A percentile compares a stretch with the other conserved stretches of the same genome.
These are phyloP conservation scores for Mucor saturninus DNA, from an alignment of 371 early-diverging fungal genomes.

Conservation along the genomic window DNA sequence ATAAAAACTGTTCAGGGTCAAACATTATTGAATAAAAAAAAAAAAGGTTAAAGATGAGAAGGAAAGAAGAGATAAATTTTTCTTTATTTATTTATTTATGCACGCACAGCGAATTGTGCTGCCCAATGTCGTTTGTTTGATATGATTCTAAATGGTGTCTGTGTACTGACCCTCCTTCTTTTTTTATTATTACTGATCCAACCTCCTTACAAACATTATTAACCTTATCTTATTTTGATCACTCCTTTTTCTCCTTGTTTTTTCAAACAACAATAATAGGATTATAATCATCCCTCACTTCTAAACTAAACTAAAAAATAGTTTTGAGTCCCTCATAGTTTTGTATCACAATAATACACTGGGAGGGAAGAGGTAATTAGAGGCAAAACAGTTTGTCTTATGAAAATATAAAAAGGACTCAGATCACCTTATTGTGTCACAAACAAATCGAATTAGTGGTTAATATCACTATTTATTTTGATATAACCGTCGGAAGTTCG, in stretches of 20 bases:
- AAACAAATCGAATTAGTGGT: background rate
- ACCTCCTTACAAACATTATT: too few species aligned
- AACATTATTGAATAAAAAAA: constrained; percentile 10
- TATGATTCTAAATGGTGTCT: background rate
- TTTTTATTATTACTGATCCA: too few species aligned
- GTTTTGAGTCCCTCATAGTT: too few species aligned
- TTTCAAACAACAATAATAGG: background rate
- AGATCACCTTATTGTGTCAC: background rate
- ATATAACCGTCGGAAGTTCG: too few species aligned
- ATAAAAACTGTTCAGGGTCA: constrained; percentile 28
- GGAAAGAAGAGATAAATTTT: background rate
- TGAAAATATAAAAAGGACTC: constrained; percentile 1
- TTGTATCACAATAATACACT: too few species aligned
- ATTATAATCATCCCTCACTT: background rate
- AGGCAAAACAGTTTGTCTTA: background rate
- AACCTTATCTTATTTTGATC: background rate
- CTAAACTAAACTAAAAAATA: background rate
- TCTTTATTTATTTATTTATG: constrained; percentile 5
- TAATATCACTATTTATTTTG: too few species aligned
- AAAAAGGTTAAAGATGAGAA: background rate
- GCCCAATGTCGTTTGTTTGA: background rate
- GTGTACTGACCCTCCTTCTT: background rate
- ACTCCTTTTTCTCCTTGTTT: constrained; percentile 1
- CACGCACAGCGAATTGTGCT: background rate
- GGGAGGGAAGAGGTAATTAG: too few species aligned